These are phyloP conservation scores for Metschnikowia henanensis DNA, from an alignment of 805 yeast genomes.

Conservation along the genomic window DNA sequence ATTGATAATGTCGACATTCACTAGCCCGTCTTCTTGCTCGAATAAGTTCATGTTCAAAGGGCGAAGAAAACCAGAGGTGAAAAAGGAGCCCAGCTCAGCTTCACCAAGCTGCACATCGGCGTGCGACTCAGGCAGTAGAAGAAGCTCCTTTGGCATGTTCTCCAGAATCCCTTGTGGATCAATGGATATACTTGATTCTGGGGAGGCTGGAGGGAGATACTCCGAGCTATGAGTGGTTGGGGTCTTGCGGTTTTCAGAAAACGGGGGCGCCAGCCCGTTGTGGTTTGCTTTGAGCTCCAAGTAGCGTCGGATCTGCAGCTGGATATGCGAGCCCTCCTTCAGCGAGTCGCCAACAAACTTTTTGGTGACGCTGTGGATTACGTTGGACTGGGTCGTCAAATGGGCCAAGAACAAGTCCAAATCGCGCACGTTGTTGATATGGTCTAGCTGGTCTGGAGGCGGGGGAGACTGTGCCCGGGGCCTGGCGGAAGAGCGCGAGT, in stretches of 20 bases:
- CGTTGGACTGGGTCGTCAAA: constrained; percentile 35
- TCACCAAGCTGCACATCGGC: not conserved
- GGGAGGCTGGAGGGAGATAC: not conserved
- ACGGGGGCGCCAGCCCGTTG: not conserved
- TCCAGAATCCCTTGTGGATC: not conserved
- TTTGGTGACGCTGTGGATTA: constrained; percentile 42
- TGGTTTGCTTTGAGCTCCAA: constrained; percentile 20
- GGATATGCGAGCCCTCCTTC: constrained; percentile 14
- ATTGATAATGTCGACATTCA: constrained; percentile 18
- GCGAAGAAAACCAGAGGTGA: constrained; percentile 20
- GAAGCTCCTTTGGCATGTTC: not conserved
- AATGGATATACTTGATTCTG: not conserved
- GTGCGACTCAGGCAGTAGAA: not conserved
- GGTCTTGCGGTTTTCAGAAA: not conserved
- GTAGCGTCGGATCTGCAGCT: constrained; percentile 24
- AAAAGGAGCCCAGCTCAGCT: constrained; percentile 3
- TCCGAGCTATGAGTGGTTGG: not conserved
- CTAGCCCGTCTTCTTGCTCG: constrained; percentile 17
- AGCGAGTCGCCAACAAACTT: constrained; percentile 16
- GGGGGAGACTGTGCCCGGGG: constrained; percentile 10
- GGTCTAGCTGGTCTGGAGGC: constrained; percentile 36
- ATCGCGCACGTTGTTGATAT: constrained; percentile 40
- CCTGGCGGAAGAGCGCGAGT: constrained; percentile 15
- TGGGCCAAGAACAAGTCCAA: constrained; percentile 40
- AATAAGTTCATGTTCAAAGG: constrained; percentile 19